Percentiles rank a stretch among this genome's conserved stretches.
phyloP scores from a whole-genome alignment of 2,329 filamentous ascomycete species.

The Cladobotryum protrusum region DNA sequence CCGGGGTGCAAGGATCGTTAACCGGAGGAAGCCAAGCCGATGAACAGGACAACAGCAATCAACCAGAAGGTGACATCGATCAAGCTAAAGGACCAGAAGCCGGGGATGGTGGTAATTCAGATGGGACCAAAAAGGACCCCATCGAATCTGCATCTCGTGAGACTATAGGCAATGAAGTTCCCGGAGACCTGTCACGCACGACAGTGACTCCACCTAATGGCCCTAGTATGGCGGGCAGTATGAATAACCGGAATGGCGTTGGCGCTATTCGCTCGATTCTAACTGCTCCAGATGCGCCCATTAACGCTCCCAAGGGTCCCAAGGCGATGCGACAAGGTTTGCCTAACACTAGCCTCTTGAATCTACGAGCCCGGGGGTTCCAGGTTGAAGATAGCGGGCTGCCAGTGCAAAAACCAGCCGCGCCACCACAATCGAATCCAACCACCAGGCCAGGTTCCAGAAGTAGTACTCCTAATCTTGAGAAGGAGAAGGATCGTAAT shows the following conservation, averaged over 20 bases:
- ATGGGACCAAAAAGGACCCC: constrained; percentile 17
- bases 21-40: constrained; percentile 29
- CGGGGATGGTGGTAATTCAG: constrained; percentile 12
- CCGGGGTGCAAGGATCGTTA: constrained; percentile 13
- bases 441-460: constrained; percentile 30
- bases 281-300: constrained; percentile 39
- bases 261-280: constrained; percentile 26
- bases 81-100: constrained; percentile 5
- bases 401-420: constrained; percentile 19
- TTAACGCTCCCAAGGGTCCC: constrained; percentile 82
- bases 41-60: constrained; percentile 34
- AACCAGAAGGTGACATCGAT: constrained; percentile 12
- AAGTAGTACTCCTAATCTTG: constrained; percentile 41
- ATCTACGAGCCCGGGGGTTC: constrained; percentile 51
- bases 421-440: constrained; percentile 11
- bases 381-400: constrained; percentile 39
- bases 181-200: constrained; percentile 13
- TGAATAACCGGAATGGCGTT: constrained; percentile 17
- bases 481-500: constrained; percentile 29
- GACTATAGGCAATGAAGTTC: constrained; percentile 24
- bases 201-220: constrained; percentile 14
- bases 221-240: constrained; percentile 14
- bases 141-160: constrained; percentile 23
- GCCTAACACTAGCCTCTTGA: constrained; percentile 71
- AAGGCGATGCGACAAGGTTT: constrained; percentile 90